phyloP scores from a whole-genome alignment of 768 basidiomycete genomes.

The Collybia nuda region DNA sequence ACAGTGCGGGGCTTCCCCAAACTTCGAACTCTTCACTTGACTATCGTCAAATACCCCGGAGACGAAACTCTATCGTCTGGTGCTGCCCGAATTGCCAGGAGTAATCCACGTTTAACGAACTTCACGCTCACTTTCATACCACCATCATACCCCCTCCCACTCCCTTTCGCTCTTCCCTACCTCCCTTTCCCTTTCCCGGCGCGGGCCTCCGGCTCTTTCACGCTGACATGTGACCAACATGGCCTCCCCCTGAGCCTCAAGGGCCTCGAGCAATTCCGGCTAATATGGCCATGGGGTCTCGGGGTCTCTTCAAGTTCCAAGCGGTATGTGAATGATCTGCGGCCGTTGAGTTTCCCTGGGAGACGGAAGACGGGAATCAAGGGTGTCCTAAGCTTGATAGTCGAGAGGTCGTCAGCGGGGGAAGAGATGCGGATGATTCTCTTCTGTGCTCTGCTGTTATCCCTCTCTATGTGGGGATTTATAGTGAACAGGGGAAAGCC shows the following conservation, averaged over 20 bases:
- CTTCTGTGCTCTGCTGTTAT: constrained; percentile 49
- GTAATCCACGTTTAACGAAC: constrained; percentile 63
- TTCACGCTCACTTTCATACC: constrained; percentile 71
- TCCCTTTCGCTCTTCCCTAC: constrained; percentile 43
- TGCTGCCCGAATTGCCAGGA: constrained; percentile 60
- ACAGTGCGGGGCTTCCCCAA: constrained; percentile 60
- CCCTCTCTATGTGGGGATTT: constrained; percentile 53
- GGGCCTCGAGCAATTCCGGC: constrained; percentile 47
- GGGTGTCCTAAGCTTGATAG: constrained; percentile 42
- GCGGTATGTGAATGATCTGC: constrained; percentile 38
- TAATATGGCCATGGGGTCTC: constrained; percentile 50
- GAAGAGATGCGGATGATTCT: constrained; percentile 66
- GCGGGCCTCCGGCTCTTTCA: constrained; percentile 53
- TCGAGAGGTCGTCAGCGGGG: constrained; percentile 63
- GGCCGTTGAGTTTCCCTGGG: constrained; percentile 36
- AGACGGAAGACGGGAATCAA: constrained; percentile 37
- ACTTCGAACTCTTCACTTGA: constrained; percentile 60
- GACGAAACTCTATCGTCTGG: constrained; percentile 60
- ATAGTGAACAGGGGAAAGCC: constrained; percentile 12
- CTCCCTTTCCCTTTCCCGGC: constrained; percentile 41
- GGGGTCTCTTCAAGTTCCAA: constrained; percentile 35
- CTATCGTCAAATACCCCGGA: constrained; percentile 66
- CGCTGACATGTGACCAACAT: constrained; percentile 59
- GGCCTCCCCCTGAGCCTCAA: constrained; percentile 57
- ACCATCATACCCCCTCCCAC: constrained; percentile 45